Percentiles rank a stretch among this genome's conserved stretches.
Evolutionary conservation across 2,329 filamentous ascomycete species (phyloP).

Genomic region (Fusarium clavum): DNA sequence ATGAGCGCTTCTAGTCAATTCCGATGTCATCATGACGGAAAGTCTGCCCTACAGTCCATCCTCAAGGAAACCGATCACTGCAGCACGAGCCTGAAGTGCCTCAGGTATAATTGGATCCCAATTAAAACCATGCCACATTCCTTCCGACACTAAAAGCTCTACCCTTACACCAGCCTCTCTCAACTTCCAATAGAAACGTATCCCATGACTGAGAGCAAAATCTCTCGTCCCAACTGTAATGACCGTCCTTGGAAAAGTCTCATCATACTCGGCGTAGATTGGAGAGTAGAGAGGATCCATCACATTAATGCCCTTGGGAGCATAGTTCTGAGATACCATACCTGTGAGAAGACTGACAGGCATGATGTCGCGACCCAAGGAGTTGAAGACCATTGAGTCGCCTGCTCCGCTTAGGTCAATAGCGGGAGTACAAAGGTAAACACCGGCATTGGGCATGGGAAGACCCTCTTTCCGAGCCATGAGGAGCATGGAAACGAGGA

Average conservation of each 20-base stretch:
- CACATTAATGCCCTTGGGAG: neutral
- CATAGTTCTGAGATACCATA: neutral
- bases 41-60: neutral
- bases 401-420: no score
- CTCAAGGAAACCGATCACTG: neutral
- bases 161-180: neutral
- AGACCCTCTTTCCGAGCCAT: no score
- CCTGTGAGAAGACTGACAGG: neutral
- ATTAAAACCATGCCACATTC: constrained; percentile 6
- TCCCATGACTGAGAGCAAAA: neutral
- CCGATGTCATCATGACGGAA: neutral
- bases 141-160: neutral
- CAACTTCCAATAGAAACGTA: neutral
- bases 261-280: neutral
- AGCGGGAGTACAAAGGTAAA: no score
- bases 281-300: neutral
- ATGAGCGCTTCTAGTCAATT: neutral
- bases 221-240: neutral
- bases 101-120: neutral
- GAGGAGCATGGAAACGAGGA: no score
- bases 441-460: no score
- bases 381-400: no score
- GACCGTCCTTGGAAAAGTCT: neutral
- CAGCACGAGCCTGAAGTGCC: neutral
- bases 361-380: neutral